Evolutionary conservation across 2,329 filamentous ascomycete species (phyloP), one percentile per base, ranked within the genome.

Genomic region (Xenosphaeropsis pyriputrescens): DNA sequence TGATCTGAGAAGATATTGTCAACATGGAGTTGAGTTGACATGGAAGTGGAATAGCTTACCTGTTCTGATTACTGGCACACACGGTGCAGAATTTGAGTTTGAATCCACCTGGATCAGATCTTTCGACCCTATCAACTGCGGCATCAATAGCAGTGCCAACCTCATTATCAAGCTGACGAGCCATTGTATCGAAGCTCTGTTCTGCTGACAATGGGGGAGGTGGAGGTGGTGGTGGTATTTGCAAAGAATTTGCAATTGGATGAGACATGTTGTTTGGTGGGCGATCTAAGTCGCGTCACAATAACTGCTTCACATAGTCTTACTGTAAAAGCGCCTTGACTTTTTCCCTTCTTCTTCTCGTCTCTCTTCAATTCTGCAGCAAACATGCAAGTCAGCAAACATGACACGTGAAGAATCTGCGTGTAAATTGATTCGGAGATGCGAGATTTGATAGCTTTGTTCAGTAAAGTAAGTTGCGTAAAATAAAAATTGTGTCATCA

Each of bases 31-130:
- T 26, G 22, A 26, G 22, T 6, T 26, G 8, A 32, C 36, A 18
- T 42, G 34, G 29, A 30, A 39, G 38, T 32, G 29, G 37, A 35
- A 18, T 9, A 12, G 15, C 36, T 35, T 67, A 93, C 75, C 91
- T 78, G 55, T 98, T 98, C 59, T 98, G 86, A 53, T 98, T 98
- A 53, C 86, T 94, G 6, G 91, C 91, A 61, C 91, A 98, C n/a
- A 98, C 89, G 2, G 91, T 96, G 66, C 88, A 95, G 61, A 96
- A 95, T 55, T 84, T 93, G 44, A 98, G 72, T 61, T 91, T 94
- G 69, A 79, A 94, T 37, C 69, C 73, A n/a, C 44, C 47, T 36
- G 44, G 41, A 38, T 55, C 50, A 41, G 32, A 37, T 6, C 44
- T 39, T 33, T 47, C 44, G 22, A 44, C 46, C 38, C 50, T 50